Base-by-base conservation (phyloP, 164 flowering plant species). In the Annona cherimola region DNA sequence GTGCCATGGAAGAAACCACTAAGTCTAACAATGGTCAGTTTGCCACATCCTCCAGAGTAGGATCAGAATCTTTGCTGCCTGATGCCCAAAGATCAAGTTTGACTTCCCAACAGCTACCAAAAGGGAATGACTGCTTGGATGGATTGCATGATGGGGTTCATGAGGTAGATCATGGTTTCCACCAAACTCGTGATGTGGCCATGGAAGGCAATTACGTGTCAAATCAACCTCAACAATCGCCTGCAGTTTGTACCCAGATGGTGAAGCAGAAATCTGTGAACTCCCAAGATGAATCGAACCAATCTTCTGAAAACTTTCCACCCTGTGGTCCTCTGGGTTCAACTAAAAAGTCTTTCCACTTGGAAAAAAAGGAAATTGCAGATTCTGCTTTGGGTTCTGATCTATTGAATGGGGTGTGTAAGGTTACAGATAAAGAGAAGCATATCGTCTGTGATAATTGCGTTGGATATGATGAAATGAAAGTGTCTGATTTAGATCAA, bases 381-480 rank as follows among this genome's bases (percentile, higher is more conserved):
- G 4, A 6, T 39, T 42, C 46, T 65, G 40, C 45, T 42, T 42
- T 41, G 5, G 19, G 42, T 50, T 50, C 9, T 41, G 67, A 42
- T 65, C 67, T 14, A 5, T 65, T 41, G 26, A 42, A 70, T 70
- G 66, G 66, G 11, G 26, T 54, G 9, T 3, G 63, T 67, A 61
- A 61, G 79, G 42, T 40, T 16, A 43, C 67, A 54, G 14, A 74
- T 16, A 43, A 66, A 18, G 74, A 63, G 61, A 50, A 50, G 35
- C 45, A 70, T 72, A 76, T n/a, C n/a, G 62, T 20, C 6, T 60
- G 61, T 26, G 70, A 67, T 74, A 76, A 63, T 73, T 73, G 55
- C 35, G 55, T 77, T 73, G 59, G 78, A 74, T 59, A 69, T 57
- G 65, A 73, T 70, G 63, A 78, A 26, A 63, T 12, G 50, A 68